Evolutionary conservation across 106 monocot species (phyloP), one percentile per base, ranked within the genome.

Genomic region (Hemerocallis citrina): DNA sequence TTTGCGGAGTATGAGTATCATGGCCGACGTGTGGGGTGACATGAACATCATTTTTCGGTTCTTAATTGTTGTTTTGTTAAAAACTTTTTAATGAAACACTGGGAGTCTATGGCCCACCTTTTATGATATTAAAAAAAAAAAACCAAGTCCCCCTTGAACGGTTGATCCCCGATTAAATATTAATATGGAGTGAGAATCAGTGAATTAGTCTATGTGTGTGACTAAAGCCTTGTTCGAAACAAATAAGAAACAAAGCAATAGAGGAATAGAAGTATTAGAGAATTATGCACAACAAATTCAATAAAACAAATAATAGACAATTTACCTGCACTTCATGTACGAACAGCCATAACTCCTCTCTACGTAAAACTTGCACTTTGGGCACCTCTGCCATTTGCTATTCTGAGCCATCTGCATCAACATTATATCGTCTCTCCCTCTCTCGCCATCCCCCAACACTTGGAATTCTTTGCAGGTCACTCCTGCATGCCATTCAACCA

Each of bases 321-420:
- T n/a, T n/a, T 43, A 87, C 86, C 79, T 87, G 83, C 87, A 88
- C 1, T n/a, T 72, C 6, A 84, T 75, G 65, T 69, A 74, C 56
- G 50, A 9, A 59, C 89, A 89, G 14, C 84, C 84, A 1, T 72
- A 33, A 2, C 5, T 69, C 72, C 55, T 89, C 68, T 89, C 84
- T 12, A 84, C 84, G 52, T 38, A 84, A 42, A 72, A 84, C 65
- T 55, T 72, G 77, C 84, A 89, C 6, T 19, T 59, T 0, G 84
- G 81, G 51, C 89, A 89, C 64, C 78, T 72, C 71, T 72, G 52
- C 84, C 89, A 89, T 14, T 68, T 57, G 31, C 41, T 67, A 0
- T 36, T 20, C 58, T 67, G 60, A 7, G 71, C 85, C 54, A 86
- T 40, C 3, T 75, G 38, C 67, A 36, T 52, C 51, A 86, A 35